phyloP scores from a whole-genome alignment of 176 grass and related monocot genomes.

The Carex pumila region DNA sequence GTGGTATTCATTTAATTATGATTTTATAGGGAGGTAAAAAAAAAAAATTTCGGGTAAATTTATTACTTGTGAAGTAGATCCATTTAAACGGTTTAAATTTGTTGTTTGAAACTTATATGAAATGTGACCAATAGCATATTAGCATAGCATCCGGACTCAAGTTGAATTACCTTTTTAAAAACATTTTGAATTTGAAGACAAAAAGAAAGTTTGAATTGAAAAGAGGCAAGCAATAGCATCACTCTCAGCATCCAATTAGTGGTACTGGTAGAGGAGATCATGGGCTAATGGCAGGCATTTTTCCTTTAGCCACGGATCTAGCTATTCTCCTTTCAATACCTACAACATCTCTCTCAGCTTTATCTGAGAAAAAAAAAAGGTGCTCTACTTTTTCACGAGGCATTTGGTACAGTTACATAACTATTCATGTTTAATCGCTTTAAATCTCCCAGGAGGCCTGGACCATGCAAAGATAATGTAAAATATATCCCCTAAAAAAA shows the following conservation, averaged over 20 bases:
- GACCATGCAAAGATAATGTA: neutral
- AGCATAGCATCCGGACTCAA: no score
- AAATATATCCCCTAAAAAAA: neutral
- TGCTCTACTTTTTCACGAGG: slow-evolving; percentile 8
- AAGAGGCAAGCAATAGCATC: neutral
- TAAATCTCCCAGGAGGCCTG: neutral
- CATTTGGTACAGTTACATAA: slow-evolving; percentile 4
- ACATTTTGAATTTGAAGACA: neutral
- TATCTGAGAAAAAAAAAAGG: slow-evolving; percentile 15
- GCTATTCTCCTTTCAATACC: neutral
- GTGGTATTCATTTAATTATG: no score
- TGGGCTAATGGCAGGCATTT: slow-evolving; percentile 20
- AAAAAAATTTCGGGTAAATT: no score
- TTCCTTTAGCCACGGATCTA: slow-evolving; percentile 22
- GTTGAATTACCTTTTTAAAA: no score
- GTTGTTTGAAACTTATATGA: no score
- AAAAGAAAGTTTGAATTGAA: neutral
- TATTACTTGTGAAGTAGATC: no score
- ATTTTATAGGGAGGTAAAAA: no score
- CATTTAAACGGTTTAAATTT: no score
- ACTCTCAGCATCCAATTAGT: neutral
- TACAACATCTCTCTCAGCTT: slow-evolving; percentile 8
- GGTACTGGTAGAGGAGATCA: neutral
- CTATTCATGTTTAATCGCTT: neutral
- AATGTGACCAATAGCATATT: no score